Conservation (phyloP, 2,329 filamentous ascomycete species). For the Claviceps monticola region DNA sequence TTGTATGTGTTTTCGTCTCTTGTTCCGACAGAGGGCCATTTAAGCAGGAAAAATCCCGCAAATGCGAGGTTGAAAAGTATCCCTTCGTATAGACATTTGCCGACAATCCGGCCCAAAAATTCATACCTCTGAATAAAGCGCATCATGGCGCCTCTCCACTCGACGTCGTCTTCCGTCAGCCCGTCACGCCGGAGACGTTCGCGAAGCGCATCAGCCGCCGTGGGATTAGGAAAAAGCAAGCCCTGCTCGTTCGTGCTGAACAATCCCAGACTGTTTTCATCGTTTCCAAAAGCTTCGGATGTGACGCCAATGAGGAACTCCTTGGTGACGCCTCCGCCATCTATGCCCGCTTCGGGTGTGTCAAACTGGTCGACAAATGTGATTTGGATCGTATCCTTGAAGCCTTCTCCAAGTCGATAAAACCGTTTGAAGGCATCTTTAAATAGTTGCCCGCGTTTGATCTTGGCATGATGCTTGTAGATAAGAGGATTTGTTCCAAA, state of each 20-base stretch:
- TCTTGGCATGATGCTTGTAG: conserved; percentile 57
- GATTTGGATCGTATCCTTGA: conserved; percentile 95
- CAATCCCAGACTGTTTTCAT: conserved; percentile 34
- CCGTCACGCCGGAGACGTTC: conserved; percentile 40
- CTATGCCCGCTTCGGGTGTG: conserved; percentile 79
- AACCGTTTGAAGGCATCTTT: conserved; percentile 77
- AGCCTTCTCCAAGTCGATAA: conserved; percentile 61
- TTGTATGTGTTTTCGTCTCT: conserved; percentile 60
- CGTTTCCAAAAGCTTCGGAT: conserved; percentile 60
- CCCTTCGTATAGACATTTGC: conserved; percentile 94
- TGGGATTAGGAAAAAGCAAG: conserved; percentile 77
- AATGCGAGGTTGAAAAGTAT: conserved; percentile 90
- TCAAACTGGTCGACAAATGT: conserved; percentile 90
- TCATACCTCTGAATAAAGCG: conserved; percentile 65
- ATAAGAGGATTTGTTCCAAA: conserved; percentile 8
- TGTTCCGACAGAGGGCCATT: conserved; percentile 68
- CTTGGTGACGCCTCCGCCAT: conserved; percentile 93
- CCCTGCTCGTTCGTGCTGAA: conserved; percentile 81
- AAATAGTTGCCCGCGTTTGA: conserved; percentile 67
- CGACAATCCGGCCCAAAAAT: conserved; percentile 83
- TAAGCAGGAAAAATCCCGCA: conserved; percentile 88
- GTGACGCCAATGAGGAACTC: conserved; percentile 89
- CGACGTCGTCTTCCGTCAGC: conserved; percentile 35
- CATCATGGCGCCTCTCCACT: conserved; percentile 42
- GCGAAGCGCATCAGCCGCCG: conserved; percentile 54